Base-by-base conservation (phyloP, 1,284 basidiomycete genomes). In the Golubevia pallescens region DNA sequence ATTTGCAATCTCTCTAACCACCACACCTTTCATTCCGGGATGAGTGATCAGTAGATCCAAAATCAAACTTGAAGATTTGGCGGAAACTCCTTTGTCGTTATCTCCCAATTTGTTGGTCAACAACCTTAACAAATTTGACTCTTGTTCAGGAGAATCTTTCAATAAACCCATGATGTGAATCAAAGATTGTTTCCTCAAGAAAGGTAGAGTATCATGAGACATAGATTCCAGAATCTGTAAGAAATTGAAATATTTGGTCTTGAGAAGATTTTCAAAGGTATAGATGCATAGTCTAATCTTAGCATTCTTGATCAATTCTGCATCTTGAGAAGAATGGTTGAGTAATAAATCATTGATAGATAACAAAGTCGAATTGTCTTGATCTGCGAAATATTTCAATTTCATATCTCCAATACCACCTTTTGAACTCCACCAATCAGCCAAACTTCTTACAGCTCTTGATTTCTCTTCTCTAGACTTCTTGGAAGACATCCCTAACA, bases 141-240 rank as follows among this genome's bases (percentile, higher is more conserved):
- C 97, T 86, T 99, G 97, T 84, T 99, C 97, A 0, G 95, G 92
- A 77, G 95, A 95, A 70, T 92, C 93, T 23, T 91, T 90, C 6
- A 99, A 90, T 1, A 99, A 89, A 52, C 90, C 91, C 86, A 89
- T 92, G 61, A 93, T 91, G 70, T 82, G 79, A 16, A 78, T 75
- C 34, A 94, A 88, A 3, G 92, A 89, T 86, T 94, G 93, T 0
- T 90, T 93, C 60, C 95, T 91, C 62, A 97, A 92, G 78, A 97
- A 98, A 1, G 91, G 88, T 1, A 99, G 89, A 0, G 93, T 91
- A 84, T 98, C 96, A 68, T 94, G 89, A 1, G 93, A 92, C 65
- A 96, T 89, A 1, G 89, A 89, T 92, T 95, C 75, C 10, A 72
- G 62, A 16, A 67, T 61, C 60, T 69, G 54, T 3, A 80, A 63